Conservation (phyloP, 306 rosid genomes). For the Biancaea sappan region DNA sequence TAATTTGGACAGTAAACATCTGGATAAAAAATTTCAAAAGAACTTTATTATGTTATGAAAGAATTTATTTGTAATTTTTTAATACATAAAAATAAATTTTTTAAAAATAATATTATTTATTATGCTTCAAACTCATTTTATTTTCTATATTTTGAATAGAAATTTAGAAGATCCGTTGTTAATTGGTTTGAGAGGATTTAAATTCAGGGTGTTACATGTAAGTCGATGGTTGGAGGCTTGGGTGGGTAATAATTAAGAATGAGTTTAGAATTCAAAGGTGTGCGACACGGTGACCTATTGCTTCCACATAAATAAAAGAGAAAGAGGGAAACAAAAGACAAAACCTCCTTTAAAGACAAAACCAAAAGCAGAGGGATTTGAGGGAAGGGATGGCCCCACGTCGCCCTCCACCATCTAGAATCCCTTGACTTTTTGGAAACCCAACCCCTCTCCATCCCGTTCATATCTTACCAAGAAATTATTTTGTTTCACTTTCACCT, state of each 20-base stretch:
- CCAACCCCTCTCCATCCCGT: not conserved
- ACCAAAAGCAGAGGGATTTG: not conserved
- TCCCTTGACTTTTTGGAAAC: constrained; percentile 53
- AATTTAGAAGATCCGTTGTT: not conserved
- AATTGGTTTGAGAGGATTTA: not conserved
- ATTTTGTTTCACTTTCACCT: not conserved
- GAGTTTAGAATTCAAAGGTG: not conserved
- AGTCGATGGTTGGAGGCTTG: not conserved
- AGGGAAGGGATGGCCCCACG: constrained; percentile 24
- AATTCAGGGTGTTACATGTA: too few relatives aligned
- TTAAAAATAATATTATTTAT: too few relatives aligned
- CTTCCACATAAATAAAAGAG: constrained; percentile 23
- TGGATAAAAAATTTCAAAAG: too few relatives aligned
- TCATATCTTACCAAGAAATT: constrained; percentile 43
- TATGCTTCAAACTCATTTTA: too few relatives aligned
- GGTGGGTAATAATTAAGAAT: not conserved
- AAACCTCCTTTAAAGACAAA: constrained; percentile 26
- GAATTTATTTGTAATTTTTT: too few relatives aligned
- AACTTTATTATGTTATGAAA: too few relatives aligned
- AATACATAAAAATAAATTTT: too few relatives aligned
- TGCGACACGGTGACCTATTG: constrained; percentile 3
- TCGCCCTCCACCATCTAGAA: constrained; percentile 39
- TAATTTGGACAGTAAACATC: too few relatives aligned
- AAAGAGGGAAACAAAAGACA: constrained; percentile 4
- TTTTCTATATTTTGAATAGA: too few relatives aligned